Evolutionary conservation across 208 protist genomes (phyloP).

Genomic region (Porcisia hertigi): DNA sequence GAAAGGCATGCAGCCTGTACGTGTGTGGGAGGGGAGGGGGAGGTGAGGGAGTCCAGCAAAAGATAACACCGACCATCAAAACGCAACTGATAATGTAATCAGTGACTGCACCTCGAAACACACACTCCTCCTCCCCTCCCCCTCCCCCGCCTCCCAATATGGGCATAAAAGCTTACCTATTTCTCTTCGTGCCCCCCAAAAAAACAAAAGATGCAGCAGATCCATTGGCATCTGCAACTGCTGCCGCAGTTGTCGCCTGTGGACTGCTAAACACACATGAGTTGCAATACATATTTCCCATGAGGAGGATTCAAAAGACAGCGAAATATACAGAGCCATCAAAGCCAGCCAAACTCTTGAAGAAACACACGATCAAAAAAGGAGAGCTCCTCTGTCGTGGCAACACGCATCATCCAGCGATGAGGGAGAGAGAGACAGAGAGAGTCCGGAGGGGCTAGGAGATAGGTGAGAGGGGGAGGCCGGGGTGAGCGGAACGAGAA

Average conservation of each 20-base stretch:
- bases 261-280: background rate
- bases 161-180: background rate
- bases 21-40: background rate
- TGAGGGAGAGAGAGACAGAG: background rate
- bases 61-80: background rate
- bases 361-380: background rate
- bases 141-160: too few species aligned
- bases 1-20: background rate
- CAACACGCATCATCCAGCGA: background rate
- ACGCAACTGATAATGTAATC: background rate
- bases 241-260: background rate
- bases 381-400: background rate
- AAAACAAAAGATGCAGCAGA: background rate
- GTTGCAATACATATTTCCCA: slow-evolving; percentile 4
- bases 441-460: background rate
- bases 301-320: background rate
- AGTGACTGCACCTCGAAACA: background rate
- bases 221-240: background rate
- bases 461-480: background rate
- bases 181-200: too few species aligned
- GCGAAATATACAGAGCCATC: background rate
- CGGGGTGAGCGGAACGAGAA: background rate
- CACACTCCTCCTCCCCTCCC: background rate
- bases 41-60: background rate
- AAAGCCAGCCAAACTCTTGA: background rate